A percentile compares a stretch with the other conserved stretches of the same genome.
These are phyloP conservation scores for Wakefieldia striispora DNA, from an alignment of 768 basidiomycete species.

Conservation along the genomic window DNA sequence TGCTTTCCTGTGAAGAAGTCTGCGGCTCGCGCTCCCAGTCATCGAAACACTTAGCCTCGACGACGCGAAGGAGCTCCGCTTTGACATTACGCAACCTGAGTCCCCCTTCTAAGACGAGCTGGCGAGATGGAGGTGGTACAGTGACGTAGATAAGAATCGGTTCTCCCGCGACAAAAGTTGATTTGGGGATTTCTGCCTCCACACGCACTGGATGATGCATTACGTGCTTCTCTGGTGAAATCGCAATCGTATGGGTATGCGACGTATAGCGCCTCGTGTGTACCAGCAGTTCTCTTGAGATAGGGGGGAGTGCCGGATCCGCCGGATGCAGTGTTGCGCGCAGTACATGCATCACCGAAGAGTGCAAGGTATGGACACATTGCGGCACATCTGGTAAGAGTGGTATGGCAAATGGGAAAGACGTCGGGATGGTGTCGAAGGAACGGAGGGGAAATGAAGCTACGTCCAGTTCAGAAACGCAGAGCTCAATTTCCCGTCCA, in stretches of 20 bases:
- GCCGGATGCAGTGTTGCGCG: constrained; percentile 62
- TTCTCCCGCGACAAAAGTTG: constrained; percentile 70
- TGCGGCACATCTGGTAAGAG: constrained; percentile 79
- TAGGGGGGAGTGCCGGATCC: constrained; percentile 35
- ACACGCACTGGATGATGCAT: constrained; percentile 65
- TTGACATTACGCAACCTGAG: constrained; percentile 77
- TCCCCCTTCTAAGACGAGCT: constrained; percentile 66
- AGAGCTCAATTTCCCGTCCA: constrained; percentile 65
- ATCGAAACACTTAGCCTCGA: constrained; percentile 54
- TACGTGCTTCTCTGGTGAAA: constrained; percentile 57
- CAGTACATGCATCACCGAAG: constrained; percentile 68
- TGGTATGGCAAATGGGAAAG: constrained; percentile 80
- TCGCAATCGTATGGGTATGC: constrained; percentile 52
- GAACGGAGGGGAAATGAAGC: constrained; percentile 43
- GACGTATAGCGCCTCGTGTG: constrained; percentile 76
- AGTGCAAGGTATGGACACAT: constrained; percentile 73
- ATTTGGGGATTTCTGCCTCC: constrained; percentile 68
- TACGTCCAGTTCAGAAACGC: constrained; percentile 52
- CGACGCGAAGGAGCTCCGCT: constrained; percentile 69
- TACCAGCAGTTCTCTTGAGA: constrained; percentile 60
- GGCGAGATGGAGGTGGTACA: constrained; percentile 68
- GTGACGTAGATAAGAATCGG: constrained; percentile 77
- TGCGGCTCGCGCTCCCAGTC: constrained; percentile 32
- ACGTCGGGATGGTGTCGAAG: constrained; percentile 48
- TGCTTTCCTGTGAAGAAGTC: constrained; percentile 24